Conservation (phyloP, 2,329 filamentous ascomycete genomes). For the Aureobasidium leucospermi region DNA sequence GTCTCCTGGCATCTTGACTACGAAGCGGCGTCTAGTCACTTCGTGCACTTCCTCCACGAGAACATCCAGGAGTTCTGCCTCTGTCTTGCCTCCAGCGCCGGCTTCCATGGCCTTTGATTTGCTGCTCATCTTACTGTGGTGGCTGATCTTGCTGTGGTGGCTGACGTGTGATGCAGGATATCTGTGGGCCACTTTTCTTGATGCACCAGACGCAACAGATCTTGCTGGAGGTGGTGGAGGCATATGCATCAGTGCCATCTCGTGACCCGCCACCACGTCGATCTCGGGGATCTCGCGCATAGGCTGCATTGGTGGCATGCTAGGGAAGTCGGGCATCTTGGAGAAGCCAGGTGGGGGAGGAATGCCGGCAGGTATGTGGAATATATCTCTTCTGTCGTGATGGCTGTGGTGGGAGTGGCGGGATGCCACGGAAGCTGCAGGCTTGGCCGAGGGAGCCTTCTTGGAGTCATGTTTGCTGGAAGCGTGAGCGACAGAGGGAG, state of each 20-base stretch:
- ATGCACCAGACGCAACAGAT: neutral
- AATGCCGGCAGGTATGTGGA: neutral
- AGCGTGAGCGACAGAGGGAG: neutral
- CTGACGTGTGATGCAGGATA: neutral
- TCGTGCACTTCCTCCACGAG: neutral
- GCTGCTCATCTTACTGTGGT: neutral
- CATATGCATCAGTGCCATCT: neutral
- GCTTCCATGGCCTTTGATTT: neutral
- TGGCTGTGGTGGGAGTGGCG: neutral
- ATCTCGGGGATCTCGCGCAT: neutral
- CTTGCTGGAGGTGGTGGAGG: neutral
- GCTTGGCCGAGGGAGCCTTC: neutral
- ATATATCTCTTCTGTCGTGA: neutral
- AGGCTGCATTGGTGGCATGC: neutral
- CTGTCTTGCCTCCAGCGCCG: neutral
- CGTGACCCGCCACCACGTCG: neutral
- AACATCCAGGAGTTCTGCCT: neutral
- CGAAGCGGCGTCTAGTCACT: neutral
- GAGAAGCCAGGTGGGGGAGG: neutral
- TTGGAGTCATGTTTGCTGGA: neutral
- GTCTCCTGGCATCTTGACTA: slow-evolving; percentile 4
- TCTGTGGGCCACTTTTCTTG: neutral
- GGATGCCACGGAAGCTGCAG: neutral
- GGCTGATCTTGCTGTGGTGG: neutral
- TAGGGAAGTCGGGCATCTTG: neutral